These are phyloP conservation scores for Alloteropsis semialata DNA, from an alignment of 176 grass and related monocot genomes.

Conservation along the genomic window DNA sequence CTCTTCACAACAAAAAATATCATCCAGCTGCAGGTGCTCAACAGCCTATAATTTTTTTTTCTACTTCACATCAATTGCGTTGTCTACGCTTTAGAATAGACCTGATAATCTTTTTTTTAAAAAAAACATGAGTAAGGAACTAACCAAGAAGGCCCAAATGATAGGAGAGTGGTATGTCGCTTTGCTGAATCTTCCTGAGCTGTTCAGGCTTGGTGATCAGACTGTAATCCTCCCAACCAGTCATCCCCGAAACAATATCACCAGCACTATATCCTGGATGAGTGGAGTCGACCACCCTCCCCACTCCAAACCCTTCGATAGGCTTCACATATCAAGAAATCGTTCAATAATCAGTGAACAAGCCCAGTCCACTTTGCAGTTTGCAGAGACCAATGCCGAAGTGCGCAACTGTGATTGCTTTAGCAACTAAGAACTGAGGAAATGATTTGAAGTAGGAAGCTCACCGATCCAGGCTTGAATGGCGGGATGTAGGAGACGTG, in stretches of 20 bases:
- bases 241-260: conserved; percentile 67
- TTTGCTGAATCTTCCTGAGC: conserved; percentile 55
- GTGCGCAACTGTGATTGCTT: not conserved
- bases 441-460: not conserved
- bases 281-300: conserved; percentile 63
- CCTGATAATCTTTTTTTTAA: too few species aligned
- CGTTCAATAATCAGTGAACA: too few species aligned
- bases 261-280: conserved; percentile 55
- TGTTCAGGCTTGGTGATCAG: conserved; percentile 52
- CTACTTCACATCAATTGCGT: not conserved
- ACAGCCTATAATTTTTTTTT: not conserved
- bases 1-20: not conserved
- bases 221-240: conserved; percentile 90
- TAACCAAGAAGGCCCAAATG: conserved; percentile 72
- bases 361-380: not conserved
- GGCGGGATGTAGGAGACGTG: conserved; percentile 69
- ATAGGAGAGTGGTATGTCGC: conserved; percentile 69
- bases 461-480: conserved; percentile 76
- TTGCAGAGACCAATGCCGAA: not conserved
- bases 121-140: not conserved
- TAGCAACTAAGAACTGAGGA: not conserved
- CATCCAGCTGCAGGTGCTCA: not conserved
- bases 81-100: not conserved
- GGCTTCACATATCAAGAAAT: conserved; percentile 28
- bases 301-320: conserved; percentile 68